These are phyloP conservation scores for Lachancea waltii DNA, from an alignment of 805 yeast species.

Conservation along the genomic window DNA sequence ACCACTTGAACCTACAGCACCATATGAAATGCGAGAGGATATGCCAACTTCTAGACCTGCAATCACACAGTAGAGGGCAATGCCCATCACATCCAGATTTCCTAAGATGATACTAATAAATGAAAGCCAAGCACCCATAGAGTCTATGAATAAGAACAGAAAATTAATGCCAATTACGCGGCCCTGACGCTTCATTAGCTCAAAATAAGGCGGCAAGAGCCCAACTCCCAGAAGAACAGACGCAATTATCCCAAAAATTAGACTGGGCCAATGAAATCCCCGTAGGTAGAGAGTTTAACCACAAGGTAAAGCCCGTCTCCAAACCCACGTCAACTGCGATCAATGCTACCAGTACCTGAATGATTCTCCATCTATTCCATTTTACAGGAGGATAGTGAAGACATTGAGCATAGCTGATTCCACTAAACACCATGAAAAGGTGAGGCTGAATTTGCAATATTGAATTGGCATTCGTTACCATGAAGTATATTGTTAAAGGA, in stretches of 20 bases:
- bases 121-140: conserved; percentile 76
- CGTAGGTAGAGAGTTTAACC: conserved; percentile 52
- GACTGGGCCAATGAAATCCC: conserved; percentile 64
- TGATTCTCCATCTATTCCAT: conserved; percentile 33
- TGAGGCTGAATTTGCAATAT: conserved; percentile 87
- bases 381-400: conserved; percentile 67
- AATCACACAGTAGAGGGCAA: conserved; percentile 67
- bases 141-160: conserved; percentile 66
- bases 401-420: conserved; percentile 61
- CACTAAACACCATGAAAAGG: conserved; percentile 64
- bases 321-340: conserved; percentile 45
- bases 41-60: conserved; percentile 75
- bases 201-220: conserved; percentile 82
- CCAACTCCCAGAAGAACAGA: conserved; percentile 71
- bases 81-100: conserved; percentile 69
- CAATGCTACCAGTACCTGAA: conserved; percentile 34
- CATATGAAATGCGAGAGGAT: conserved; percentile 60
- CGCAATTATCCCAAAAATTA: conserved; percentile 76
- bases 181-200: conserved; percentile 71
- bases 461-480: conserved; percentile 60
- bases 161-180: conserved; percentile 87
- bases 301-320: conserved; percentile 66
- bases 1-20: conserved; percentile 43
- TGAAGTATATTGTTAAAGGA: conserved; percentile 82
- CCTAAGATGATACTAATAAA: conserved; percentile 57